A percentile compares a stretch with the other conserved stretches of the same genome.
phyloP scores from a whole-genome alignment of 2,329 filamentous ascomycete genomes.

The Talaromyces sp. region DNA sequence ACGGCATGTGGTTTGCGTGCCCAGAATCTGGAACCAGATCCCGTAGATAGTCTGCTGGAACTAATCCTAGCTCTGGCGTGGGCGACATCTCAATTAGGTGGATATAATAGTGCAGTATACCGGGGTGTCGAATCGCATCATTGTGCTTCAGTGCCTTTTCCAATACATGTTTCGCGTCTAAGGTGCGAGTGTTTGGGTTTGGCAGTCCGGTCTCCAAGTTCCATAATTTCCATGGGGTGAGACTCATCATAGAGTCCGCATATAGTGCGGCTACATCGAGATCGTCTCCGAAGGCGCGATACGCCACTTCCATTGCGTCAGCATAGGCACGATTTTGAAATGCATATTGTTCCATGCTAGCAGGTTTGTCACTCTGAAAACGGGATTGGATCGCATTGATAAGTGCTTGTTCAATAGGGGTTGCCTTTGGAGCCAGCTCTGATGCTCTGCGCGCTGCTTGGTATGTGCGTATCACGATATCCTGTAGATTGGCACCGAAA shows the following conservation, averaged over 20 bases:
- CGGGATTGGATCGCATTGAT: constrained; percentile 64
- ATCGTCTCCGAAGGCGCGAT: constrained; percentile 57
- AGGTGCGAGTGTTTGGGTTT: constrained; percentile 56
- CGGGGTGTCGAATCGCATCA: constrained; percentile 62
- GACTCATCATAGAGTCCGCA: constrained; percentile 67
- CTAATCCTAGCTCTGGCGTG: constrained; percentile 64
- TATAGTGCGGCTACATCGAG: constrained; percentile 67
- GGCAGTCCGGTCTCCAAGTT: constrained; percentile 62
- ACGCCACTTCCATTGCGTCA: constrained; percentile 61
- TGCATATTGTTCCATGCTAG: constrained; percentile 49
- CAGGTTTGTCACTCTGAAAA: constrained; percentile 58
- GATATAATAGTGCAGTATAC: constrained; percentile 74
- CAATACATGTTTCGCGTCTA: constrained; percentile 62
- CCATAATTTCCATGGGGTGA: constrained; percentile 68
- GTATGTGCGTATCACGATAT: constrained; percentile 52
- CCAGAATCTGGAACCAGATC: constrained; percentile 69
- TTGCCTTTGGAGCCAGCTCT: constrained; percentile 37
- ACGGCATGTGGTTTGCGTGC: constrained; percentile 76
- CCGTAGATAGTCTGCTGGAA: constrained; percentile 64
- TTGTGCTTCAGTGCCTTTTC: constrained; percentile 59
- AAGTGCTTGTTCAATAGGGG: constrained; percentile 63
- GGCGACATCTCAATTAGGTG: constrained; percentile 78
- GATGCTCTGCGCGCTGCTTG: constrained; percentile 50
- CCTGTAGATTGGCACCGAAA: constrained; percentile 66
- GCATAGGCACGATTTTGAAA: constrained; percentile 64